Evolutionary conservation across 805 yeast species (phyloP).

Genomic region (Wickerhamiella cacticola): DNA sequence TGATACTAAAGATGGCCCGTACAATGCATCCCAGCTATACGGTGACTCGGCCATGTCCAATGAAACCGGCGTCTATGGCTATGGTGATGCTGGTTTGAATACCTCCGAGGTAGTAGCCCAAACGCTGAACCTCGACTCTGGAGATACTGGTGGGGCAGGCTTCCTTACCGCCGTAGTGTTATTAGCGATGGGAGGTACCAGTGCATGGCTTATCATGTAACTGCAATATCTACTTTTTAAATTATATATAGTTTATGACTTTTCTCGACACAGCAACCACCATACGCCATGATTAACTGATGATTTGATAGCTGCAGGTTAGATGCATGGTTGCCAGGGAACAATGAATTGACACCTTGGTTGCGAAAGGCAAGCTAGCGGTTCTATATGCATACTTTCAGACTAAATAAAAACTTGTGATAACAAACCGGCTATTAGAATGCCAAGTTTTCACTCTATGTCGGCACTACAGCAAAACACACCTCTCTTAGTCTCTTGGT

Average conservation of each 20-base stretch:
- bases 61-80: constrained; percentile 20
- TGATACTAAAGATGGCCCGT: constrained; percentile 20
- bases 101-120: constrained; percentile 17
- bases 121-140: constrained; percentile 24
- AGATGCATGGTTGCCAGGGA: neutral
- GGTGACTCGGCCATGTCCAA: constrained; percentile 8
- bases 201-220: constrained; percentile 27
- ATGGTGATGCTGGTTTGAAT: constrained; percentile 24
- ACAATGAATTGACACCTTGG: no score
- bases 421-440: neutral
- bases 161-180: constrained; percentile 64
- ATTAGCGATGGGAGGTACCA: constrained; percentile 59
- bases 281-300: no score
- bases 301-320: neutral
- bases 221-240: neutral
- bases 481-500: neutral
- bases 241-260: neutral
- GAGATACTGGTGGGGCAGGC: constrained; percentile 79
- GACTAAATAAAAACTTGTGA: no score
- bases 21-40: constrained; percentile 20
- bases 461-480: neutral
- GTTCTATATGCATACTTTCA: no score
- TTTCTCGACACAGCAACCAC: neutral
- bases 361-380: no score
- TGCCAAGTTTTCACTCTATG: neutral